Evolutionary conservation across 495 filamentous ascomycete species (phyloP).

Genomic region (Trichoderma virens): DNA sequence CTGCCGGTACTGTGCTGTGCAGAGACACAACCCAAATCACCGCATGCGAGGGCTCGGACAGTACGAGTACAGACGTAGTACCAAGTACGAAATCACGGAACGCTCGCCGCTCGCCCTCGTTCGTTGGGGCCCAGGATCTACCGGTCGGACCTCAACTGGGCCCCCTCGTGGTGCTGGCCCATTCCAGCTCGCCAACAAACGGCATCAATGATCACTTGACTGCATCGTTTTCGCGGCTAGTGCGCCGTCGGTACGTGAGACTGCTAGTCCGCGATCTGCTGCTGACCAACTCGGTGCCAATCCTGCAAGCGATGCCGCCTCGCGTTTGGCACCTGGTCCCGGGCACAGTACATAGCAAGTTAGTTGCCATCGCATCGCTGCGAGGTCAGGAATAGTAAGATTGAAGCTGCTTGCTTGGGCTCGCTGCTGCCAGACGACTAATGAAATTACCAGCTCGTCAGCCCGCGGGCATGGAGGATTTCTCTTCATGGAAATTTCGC

Average conservation of each 20-base stretch:
- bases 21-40: too few relatives aligned
- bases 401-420: neutral
- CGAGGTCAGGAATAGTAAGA: neutral
- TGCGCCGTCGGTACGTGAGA: neutral
- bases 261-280: neutral
- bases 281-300: neutral
- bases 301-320: neutral
- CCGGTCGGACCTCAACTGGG: too few relatives aligned
- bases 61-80: too few relatives aligned
- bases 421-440: neutral
- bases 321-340: too few relatives aligned
- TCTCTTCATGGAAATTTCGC: constrained; percentile 3
- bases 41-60: too few relatives aligned
- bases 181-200: constrained; percentile 1
- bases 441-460: neutral
- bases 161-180: neutral
- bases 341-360: neutral
- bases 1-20: too few relatives aligned
- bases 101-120: too few relatives aligned
- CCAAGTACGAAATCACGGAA: too few relatives aligned
- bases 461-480: neutral
- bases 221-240: constrained; percentile 3
- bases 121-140: too few relatives aligned
- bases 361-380: neutral
- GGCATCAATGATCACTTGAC: constrained; percentile 2